A percentile compares a stretch with the other conserved stretches of the same genome.
These are phyloP conservation scores for Peniophora sp. DNA, from an alignment of 1,284 basidiomycete species.

Conservation along the genomic window DNA sequence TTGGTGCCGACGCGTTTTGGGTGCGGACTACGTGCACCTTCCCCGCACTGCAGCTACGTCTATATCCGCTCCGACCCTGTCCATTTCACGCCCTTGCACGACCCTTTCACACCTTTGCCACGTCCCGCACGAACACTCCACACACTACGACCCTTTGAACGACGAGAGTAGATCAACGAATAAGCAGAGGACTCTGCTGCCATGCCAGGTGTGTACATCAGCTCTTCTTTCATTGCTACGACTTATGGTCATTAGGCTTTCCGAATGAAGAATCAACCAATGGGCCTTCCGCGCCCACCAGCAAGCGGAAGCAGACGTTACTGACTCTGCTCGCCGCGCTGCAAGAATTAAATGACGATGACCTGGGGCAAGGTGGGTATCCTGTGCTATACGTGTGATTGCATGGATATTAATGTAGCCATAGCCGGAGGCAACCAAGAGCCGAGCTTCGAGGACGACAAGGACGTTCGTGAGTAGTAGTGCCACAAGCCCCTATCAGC, in stretches of 20 bases:
- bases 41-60: no score
- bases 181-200: background rate
- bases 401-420: constrained; percentile 7
- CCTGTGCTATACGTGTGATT: constrained; percentile 1
- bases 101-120: no score
- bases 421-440: constrained; percentile 18
- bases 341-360: constrained; percentile 50
- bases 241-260: background rate
- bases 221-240: background rate
- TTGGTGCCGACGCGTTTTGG: no score
- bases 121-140: background rate
- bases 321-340: constrained; percentile 55
- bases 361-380: constrained; percentile 34
- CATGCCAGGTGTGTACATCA: background rate
- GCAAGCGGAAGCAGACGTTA: constrained; percentile 52
- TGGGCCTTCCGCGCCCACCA: background rate
- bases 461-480: constrained; percentile 60
- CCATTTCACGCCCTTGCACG: no score
- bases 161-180: background rate
- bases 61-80: no score
- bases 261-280: background rate
- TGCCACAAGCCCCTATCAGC: constrained; percentile 13
- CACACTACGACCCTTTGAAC: background rate
- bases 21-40: no score
- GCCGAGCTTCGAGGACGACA: constrained; percentile 50